Evolutionary conservation across 305 asterid genomes (phyloP).

Genomic region (Fraxinus xanthoxyloides): DNA sequence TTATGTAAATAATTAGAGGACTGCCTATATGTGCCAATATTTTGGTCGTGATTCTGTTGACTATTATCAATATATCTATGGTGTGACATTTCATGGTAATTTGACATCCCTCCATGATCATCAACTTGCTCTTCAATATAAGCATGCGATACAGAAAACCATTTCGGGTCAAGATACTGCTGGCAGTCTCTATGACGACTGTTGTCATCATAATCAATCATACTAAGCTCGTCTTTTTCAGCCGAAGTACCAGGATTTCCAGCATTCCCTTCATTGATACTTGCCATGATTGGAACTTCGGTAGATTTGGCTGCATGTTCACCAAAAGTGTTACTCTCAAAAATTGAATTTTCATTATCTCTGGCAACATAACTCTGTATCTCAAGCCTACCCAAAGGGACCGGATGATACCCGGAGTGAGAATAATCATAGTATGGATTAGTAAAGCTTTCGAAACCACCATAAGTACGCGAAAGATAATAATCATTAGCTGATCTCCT

Average conservation of each 20-base stretch:
- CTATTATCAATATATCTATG: constrained; percentile 16
- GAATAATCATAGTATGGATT: constrained; percentile 35
- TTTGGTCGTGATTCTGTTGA: constrained; percentile 14
- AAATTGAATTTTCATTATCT: constrained; percentile 26
- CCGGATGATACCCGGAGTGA: constrained; percentile 32
- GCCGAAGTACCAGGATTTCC: constrained; percentile 29
- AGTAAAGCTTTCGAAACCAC: constrained; percentile 28
- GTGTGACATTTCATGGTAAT: not conserved
- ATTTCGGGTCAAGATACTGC: constrained; percentile 35
- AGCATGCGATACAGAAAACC: constrained; percentile 55
- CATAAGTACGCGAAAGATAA: constrained; percentile 40
- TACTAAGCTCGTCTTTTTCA: constrained; percentile 32
- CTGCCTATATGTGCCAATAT: constrained; percentile 15
- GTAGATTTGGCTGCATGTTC: constrained; percentile 18
- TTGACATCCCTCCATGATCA: constrained; percentile 9
- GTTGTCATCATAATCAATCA: constrained; percentile 34
- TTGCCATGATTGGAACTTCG: constrained; percentile 19
- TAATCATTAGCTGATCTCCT: constrained; percentile 65
- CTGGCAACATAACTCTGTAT: constrained; percentile 54
- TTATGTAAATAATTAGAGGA: constrained; percentile 23
- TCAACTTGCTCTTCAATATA: constrained; percentile 25
- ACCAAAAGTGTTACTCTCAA: constrained; percentile 20
- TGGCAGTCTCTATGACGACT: constrained; percentile 33
- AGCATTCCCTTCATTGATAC: constrained; percentile 28
- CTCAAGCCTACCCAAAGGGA: constrained; percentile 51